phyloP scores from a whole-genome alignment of 805 yeast genomes.

The Nadsonia fulvescens region DNA sequence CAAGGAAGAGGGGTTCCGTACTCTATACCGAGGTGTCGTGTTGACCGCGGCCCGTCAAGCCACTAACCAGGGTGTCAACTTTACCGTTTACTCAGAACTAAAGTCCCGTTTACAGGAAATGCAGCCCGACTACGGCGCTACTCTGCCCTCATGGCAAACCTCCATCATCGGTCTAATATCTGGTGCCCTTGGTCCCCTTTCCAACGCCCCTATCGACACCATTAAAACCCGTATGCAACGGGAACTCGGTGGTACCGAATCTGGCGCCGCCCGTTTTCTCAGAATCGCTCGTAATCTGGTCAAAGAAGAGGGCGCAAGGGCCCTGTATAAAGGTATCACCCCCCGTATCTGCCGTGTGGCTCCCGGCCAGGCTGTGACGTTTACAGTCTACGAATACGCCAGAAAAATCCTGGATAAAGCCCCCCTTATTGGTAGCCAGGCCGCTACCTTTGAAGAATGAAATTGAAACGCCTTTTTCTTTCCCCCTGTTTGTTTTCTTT shows the following conservation, averaged over 20 bases:
- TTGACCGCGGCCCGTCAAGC: slow-evolving; percentile 97
- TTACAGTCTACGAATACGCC: slow-evolving; percentile 86
- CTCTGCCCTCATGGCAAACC: slow-evolving; percentile 86
- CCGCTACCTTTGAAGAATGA: slow-evolving; percentile 6
- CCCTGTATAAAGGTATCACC: slow-evolving; percentile 90
- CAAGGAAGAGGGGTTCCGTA: slow-evolving; percentile 78
- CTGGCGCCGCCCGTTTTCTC: slow-evolving; percentile 59
- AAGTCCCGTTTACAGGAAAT: slow-evolving; percentile 47
- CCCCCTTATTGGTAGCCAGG: slow-evolving; percentile 9
- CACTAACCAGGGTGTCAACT: slow-evolving; percentile 94
- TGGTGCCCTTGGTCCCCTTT: slow-evolving; percentile 95
- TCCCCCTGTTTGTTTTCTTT: no score
- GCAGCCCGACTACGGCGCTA: slow-evolving; percentile 32
- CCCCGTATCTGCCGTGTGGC: slow-evolving; percentile 99
- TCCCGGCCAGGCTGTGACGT: slow-evolving; percentile 97
- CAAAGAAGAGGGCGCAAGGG: slow-evolving; percentile 75
- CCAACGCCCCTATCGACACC: slow-evolving; percentile 94
- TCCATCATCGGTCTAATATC: slow-evolving; percentile 77
- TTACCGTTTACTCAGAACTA: slow-evolving; percentile 80
- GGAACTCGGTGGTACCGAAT: slow-evolving; percentile 47
- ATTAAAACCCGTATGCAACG: slow-evolving; percentile 93
- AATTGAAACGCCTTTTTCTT: no score
- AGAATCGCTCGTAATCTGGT: slow-evolving; percentile 68
- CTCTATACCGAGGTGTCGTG: slow-evolving; percentile 85
- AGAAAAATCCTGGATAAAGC: slow-evolving; percentile 37